Evolutionary conservation across 306 rosid species (phyloP).

Genomic region (Inga oerstediana): DNA sequence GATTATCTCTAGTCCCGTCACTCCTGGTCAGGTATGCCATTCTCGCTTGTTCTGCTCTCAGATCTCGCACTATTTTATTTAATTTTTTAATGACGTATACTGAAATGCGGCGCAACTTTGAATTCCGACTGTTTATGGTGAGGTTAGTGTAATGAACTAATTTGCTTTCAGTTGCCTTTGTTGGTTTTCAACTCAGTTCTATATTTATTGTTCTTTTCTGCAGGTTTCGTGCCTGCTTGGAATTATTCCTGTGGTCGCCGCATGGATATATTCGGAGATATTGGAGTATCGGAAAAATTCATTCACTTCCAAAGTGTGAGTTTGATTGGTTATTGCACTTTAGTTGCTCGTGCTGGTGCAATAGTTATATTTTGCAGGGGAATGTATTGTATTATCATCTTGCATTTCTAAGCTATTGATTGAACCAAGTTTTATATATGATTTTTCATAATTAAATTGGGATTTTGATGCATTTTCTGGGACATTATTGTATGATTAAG

Average conservation of each 20-base stretch:
- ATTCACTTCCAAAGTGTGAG: constrained; percentile 73
- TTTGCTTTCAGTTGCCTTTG: neutral
- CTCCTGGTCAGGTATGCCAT: constrained; percentile 81
- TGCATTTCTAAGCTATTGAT: neutral
- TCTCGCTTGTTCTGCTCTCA: constrained; percentile 17
- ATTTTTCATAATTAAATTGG: too few species aligned
- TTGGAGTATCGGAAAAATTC: constrained; percentile 69
- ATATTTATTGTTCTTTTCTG: constrained; percentile 15
- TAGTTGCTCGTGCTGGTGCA: neutral
- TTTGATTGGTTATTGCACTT: constrained; percentile 3
- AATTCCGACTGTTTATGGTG: constrained; percentile 10
- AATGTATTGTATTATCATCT: neutral
- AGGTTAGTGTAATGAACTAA: neutral
- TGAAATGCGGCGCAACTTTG: neutral
- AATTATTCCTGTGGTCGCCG: constrained; percentile 53
- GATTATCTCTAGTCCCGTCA: constrained; percentile 61
- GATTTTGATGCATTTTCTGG: too few species aligned
- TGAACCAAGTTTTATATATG: too few species aligned
- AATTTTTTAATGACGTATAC: neutral
- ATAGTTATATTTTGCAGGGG: neutral
- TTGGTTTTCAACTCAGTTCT: neutral
- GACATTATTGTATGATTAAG: too few species aligned
- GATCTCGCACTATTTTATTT: constrained; percentile 42
- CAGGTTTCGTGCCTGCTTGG: constrained; percentile 80
- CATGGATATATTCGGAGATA: constrained; percentile 86